These are phyloP conservation scores for Prunus mira DNA, from an alignment of 306 rosid genomes.

Conservation along the genomic window DNA sequence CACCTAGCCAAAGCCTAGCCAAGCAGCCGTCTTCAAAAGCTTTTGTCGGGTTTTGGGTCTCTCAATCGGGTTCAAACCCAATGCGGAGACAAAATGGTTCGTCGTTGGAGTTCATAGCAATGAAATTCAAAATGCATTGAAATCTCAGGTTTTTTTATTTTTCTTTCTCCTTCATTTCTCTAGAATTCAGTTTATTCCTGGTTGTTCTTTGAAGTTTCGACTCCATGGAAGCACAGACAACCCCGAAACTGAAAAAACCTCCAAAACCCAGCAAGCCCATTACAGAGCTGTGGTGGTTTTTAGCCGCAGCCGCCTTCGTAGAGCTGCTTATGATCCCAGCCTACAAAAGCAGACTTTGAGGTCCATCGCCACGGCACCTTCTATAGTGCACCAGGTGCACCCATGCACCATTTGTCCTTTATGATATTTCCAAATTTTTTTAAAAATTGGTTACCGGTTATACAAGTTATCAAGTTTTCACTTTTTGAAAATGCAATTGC, in stretches of 20 bases:
- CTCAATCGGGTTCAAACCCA: neutral
- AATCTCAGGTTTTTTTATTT: neutral
- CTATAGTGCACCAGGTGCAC: too few relatives aligned
- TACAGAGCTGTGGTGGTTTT: slow-evolving; percentile 57
- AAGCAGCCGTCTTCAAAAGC: neutral
- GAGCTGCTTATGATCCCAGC: slow-evolving; percentile 79
- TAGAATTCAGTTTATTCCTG: neutral
- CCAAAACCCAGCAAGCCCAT: slow-evolving; percentile 10
- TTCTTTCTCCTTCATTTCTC: neutral
- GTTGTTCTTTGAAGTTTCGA: neutral
- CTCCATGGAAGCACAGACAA: slow-evolving; percentile 13
- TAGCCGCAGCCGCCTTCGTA: slow-evolving; percentile 49
- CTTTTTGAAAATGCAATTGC: too few relatives aligned
- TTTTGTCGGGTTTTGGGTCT: neutral
- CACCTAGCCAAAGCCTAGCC: neutral
- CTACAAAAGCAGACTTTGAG: slow-evolving; percentile 81
- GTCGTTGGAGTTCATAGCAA: neutral
- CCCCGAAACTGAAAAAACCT: neutral
- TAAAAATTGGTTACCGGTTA: too few relatives aligned
- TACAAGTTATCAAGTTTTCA: too few relatives aligned
- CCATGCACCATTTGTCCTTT: too few relatives aligned
- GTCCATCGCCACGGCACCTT: slow-evolving; percentile 87
- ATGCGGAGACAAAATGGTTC: neutral
- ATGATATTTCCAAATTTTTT: too few relatives aligned
- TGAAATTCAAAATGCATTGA: neutral